phyloP scores from a whole-genome alignment of 2,329 filamentous ascomycete species.

The Chalara sp. region DNA sequence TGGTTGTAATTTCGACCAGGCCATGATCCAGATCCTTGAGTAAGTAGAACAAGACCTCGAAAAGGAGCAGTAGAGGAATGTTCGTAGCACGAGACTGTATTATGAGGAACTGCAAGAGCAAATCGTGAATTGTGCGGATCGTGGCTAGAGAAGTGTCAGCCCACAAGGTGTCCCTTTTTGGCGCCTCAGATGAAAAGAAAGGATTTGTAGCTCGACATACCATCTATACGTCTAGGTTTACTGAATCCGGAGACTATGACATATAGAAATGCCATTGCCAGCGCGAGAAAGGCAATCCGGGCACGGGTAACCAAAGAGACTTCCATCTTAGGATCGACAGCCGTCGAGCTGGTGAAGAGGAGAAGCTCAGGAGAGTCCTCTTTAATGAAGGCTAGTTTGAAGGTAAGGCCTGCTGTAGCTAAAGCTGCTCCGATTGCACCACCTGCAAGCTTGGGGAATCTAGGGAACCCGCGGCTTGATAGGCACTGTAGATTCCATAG shows the following conservation, averaged over 20 bases:
- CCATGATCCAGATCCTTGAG: constrained; percentile 41
- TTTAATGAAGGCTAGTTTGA: constrained; percentile 84
- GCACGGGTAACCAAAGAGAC: constrained; percentile 26
- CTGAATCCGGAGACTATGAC: constrained; percentile 37
- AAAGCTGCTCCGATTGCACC: constrained; percentile 32
- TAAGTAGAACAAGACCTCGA: constrained; percentile 54
- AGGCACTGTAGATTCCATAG: constrained; percentile 35
- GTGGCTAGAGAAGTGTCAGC: constrained; percentile 12
- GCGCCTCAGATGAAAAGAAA: not conserved
- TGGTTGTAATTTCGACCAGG: constrained; percentile 56
- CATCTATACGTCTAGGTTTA: constrained; percentile 12
- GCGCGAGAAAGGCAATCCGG: constrained; percentile 40
- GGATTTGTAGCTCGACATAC: constrained; percentile 8
- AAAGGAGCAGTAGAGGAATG: constrained; percentile 75
- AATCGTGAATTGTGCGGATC: constrained; percentile 51
- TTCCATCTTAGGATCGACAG: constrained; percentile 14
- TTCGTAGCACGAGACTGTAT: constrained; percentile 85
- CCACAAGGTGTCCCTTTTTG: no score
- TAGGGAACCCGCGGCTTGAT: constrained; percentile 17
- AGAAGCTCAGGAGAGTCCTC: constrained; percentile 84
- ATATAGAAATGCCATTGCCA: constrained; percentile 30
- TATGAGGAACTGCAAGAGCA: constrained; percentile 71
- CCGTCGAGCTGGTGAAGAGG: constrained; percentile 28
- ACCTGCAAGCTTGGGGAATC: constrained; percentile 22
- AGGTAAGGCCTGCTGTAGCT: constrained; percentile 58